Percentiles rank a stretch among this genome's conserved stretches.
Conservation (phyloP, 306 rosid genomes). For the Clitoria ternatea region DNA sequence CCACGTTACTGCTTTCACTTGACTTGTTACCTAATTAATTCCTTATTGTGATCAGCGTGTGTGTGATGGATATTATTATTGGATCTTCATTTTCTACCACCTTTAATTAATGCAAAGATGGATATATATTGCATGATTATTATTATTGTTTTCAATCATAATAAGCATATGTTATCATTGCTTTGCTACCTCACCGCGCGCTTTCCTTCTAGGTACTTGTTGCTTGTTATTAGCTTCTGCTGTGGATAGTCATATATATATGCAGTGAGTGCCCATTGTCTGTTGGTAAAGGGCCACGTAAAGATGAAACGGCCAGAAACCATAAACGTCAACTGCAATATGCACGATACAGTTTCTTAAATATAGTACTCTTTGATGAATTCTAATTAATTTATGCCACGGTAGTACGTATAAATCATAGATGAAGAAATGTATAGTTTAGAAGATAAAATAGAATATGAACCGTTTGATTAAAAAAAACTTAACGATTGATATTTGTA, state of each 20-base stretch:
- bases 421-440: no score
- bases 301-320: not conserved
- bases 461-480: no score
- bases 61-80: no score
- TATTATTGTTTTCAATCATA: conserved; percentile 31
- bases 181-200: not conserved
- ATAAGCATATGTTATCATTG: conserved; percentile 22
- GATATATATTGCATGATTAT: no score
- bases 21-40: not conserved
- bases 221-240: conserved; percentile 20
- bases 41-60: no score
- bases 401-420: not conserved
- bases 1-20: conserved; percentile 31
- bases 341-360: no score
- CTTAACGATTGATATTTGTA: no score
- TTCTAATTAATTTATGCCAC: not conserved
- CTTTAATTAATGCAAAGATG: conserved; percentile 12
- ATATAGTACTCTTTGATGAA: not conserved
- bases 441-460: no score
- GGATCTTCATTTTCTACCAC: conserved; percentile 19
- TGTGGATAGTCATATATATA: not conserved
- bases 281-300: conserved; percentile 11
- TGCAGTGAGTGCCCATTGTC: not conserved
- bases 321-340: conserved; percentile 4
- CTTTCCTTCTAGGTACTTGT: conserved; percentile 11